Conservation (phyloP, 2,329 filamentous ascomycete species). For the Sclerotinia minor region DNA sequence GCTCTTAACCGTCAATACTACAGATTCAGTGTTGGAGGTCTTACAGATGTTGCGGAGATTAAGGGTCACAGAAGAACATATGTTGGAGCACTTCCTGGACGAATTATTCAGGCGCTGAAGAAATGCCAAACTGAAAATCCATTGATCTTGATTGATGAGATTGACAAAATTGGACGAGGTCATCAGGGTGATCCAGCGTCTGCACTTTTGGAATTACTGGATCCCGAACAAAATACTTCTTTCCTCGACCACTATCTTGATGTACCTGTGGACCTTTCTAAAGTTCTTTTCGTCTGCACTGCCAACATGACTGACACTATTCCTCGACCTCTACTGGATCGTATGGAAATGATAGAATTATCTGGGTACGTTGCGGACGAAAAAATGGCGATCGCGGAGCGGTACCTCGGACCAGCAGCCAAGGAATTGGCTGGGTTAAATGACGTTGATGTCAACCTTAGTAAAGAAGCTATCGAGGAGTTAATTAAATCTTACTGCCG, state of each 20-base stretch:
- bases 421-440: conserved; percentile 91
- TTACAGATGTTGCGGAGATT: conserved; percentile 97
- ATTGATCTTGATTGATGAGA: conserved; percentile 91
- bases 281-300: conserved; percentile 97
- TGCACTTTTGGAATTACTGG: conserved; percentile 86
- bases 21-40: conserved; percentile 93
- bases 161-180: conserved; percentile 96
- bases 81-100: conserved; percentile 89
- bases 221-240: conserved; percentile 95
- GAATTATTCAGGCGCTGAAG: conserved; percentile 97
- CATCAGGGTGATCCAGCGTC: conserved; percentile 97
- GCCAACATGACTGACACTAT: conserved; percentile 99
- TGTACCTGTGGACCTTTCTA: conserved; percentile 93
- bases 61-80: conserved; percentile 97
- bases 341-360: conserved; percentile 96
- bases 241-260: conserved; percentile 99
- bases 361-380: conserved; percentile 97
- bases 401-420: conserved; percentile 89
- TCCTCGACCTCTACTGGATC: conserved; percentile 85
- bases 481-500: conserved; percentile 98
- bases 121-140: conserved; percentile 99
- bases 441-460: conserved; percentile 84
- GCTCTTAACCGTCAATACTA: conserved; percentile 97
- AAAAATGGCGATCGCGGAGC: conserved; percentile 97
- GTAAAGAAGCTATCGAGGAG: conserved; percentile 86